A percentile compares a stretch with the other conserved stretches of the same genome.
Evolutionary conservation across 805 yeast species (phyloP).

Genomic region (Saccharomycopsis javanensis): DNA sequence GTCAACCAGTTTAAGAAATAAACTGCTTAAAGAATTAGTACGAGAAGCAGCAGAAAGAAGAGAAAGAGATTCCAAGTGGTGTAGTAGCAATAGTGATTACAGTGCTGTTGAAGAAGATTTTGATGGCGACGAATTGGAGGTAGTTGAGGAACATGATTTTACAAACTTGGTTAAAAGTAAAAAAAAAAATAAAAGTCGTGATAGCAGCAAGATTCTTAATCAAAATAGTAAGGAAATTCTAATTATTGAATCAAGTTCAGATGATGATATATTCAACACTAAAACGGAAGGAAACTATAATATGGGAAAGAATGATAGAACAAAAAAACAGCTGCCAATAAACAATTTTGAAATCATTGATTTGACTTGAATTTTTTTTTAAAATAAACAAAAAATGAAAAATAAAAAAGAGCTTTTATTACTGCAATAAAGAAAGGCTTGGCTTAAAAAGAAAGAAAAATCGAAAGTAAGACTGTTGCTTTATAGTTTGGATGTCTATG

Average conservation of each 20-base stretch:
- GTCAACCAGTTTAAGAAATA: slow-evolving; percentile 5
- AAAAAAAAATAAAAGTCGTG: slow-evolving; percentile 10
- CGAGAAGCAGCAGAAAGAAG: slow-evolving; percentile 58
- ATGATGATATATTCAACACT: no score
- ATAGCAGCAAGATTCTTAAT: not conserved
- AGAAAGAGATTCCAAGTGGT: slow-evolving; percentile 41
- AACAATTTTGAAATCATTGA: slow-evolving; percentile 23
- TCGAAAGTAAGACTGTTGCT: no score
- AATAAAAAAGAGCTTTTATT: no score
- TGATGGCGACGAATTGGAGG: slow-evolving; percentile 35
- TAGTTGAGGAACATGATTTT: slow-evolving; percentile 18
- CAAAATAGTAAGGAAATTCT: not conserved
- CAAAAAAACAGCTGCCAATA: no score
- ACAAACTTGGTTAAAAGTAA: slow-evolving; percentile 23
- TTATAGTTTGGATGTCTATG: no score
- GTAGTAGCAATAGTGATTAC: slow-evolving; percentile 23
- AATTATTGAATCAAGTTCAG: not conserved
- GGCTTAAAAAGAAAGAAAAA: no score
- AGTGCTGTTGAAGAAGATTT: slow-evolving; percentile 20
- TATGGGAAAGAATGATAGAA: no score
- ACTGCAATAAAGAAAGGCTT: no score
- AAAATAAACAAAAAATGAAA: no score
- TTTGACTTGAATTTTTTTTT: not conserved
- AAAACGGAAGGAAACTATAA: no score
- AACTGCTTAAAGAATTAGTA: slow-evolving; percentile 34